phyloP scores from a whole-genome alignment of 768 basidiomycete genomes.

The Kwoniella europaea region DNA sequence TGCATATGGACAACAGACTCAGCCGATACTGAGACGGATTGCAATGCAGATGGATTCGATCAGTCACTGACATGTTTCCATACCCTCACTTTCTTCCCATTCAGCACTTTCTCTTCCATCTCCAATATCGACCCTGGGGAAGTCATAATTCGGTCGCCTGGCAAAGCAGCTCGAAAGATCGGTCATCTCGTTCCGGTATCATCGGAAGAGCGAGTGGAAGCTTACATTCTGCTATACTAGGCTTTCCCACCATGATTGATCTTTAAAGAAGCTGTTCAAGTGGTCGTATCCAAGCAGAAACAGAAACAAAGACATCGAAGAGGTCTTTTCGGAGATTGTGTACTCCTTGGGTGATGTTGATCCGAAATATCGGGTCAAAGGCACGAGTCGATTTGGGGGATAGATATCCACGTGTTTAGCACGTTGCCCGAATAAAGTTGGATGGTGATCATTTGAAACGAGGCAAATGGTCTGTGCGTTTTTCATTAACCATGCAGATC shows the following conservation, averaged over 20 bases:
- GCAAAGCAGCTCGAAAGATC: not conserved
- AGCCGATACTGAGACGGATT: not conserved
- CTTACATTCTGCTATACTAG: slow-evolving; percentile 27
- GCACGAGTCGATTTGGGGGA: not conserved
- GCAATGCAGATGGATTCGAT: not conserved
- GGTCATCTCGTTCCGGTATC: not conserved
- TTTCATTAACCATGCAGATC: not conserved
- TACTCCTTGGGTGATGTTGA: not conserved
- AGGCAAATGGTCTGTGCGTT: slow-evolving; percentile 1
- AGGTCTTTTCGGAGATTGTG: not conserved
- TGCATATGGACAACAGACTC: not conserved
- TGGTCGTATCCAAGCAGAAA: not conserved
- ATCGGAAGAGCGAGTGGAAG: not conserved
- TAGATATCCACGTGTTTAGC: slow-evolving; percentile 8
- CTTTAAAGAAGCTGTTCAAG: not conserved
- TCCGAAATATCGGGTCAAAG: slow-evolving; percentile 4
- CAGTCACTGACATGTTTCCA: slow-evolving; percentile 50
- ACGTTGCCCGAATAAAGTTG: not conserved
- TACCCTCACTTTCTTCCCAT: slow-evolving; percentile 34
- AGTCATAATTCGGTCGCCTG: slow-evolving; percentile 50
- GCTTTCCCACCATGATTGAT: slow-evolving; percentile 4
- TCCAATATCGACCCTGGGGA: slow-evolving; percentile 46
- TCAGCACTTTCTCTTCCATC: slow-evolving; percentile 40
- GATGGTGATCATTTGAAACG: not conserved
- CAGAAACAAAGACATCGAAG: no score